These are phyloP conservation scores for Suhomyces wounanorum DNA, from an alignment of 1,139 yeast species.

Conservation along the genomic window DNA sequence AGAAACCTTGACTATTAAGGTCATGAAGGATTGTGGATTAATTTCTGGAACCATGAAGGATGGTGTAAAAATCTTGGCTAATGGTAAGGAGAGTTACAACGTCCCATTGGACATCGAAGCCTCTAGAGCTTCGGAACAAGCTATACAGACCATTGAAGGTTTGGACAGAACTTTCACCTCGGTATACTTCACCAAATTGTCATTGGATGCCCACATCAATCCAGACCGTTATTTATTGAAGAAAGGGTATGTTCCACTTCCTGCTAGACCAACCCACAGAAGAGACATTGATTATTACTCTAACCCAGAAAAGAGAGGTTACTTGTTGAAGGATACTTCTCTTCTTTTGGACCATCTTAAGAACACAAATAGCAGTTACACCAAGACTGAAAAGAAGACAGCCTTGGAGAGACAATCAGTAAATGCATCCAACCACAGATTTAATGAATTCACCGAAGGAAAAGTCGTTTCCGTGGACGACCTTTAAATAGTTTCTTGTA, in stretches of 20 bases:
- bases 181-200: constrained; percentile 64
- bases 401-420: constrained; percentile 35
- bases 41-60: constrained; percentile 70
- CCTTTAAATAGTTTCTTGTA: constrained; percentile 9
- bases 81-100: constrained; percentile 57
- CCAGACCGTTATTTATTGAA: constrained; percentile 70
- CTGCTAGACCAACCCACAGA: constrained; percentile 83
- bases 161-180: constrained; percentile 76
- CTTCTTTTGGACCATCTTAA: constrained; percentile 42
- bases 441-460: constrained; percentile 20
- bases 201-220: constrained; percentile 71
- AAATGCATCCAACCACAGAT: constrained; percentile 30
- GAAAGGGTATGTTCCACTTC: constrained; percentile 79
- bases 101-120: constrained; percentile 78
- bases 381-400: constrained; percentile 25
- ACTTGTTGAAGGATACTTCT: constrained; percentile 49
- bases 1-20: constrained; percentile 59
- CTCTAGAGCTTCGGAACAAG: constrained; percentile 72
- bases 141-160: constrained; percentile 70
- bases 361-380: constrained; percentile 17
- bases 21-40: constrained; percentile 73
- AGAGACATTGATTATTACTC: constrained; percentile 82
- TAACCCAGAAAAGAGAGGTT: constrained; percentile 72
- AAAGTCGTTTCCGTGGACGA: constrained; percentile 13
- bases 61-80: constrained; percentile 82